A percentile compares a stretch with the other conserved stretches of the same genome.
Conservation (phyloP, 495 filamentous ascomycete species). For the Apiosordaria backusii region DNA sequence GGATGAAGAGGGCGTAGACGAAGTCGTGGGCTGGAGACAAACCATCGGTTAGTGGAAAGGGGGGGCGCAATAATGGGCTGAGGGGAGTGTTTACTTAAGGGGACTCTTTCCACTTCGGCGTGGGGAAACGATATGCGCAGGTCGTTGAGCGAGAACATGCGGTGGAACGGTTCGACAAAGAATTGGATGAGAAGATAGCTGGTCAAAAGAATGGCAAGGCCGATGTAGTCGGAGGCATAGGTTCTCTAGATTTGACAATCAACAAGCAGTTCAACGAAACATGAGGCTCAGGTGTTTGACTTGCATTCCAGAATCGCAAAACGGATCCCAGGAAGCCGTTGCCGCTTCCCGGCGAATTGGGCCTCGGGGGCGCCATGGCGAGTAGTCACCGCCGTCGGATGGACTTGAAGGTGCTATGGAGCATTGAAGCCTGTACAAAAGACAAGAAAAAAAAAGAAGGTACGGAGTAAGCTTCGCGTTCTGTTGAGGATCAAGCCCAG, state of each 20-base stretch:
- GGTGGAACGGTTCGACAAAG: constrained; percentile 83
- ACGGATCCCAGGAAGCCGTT: constrained; percentile 38
- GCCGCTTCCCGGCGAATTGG: constrained; percentile 3
- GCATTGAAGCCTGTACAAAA: constrained; percentile 16
- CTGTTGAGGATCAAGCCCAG: background rate
- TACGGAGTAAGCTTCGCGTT: background rate
- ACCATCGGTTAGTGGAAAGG: constrained; percentile 13
- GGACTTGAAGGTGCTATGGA: constrained; percentile 32
- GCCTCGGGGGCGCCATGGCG: constrained; percentile 36
- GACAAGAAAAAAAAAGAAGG: background rate
- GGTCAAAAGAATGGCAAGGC: constrained; percentile 62
- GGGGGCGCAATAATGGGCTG: background rate
- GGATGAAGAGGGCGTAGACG: constrained; percentile 68
- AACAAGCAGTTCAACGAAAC: background rate
- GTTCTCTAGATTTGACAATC: constrained; percentile 52
- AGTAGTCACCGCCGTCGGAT: constrained; percentile 45
- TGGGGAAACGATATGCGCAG: constrained; percentile 80
- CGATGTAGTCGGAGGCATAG: constrained; percentile 84
- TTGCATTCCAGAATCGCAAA: constrained; percentile 50
- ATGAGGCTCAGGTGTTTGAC: background rate
- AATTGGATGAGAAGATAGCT: constrained; percentile 69
- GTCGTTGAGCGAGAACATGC: constrained; percentile 78
- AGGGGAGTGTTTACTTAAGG: constrained; percentile 55
- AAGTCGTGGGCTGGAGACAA: constrained; percentile 62
- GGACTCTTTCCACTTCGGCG: constrained; percentile 78